Conservation (phyloP, 345 rosid genomes). For the Draba incana region DNA sequence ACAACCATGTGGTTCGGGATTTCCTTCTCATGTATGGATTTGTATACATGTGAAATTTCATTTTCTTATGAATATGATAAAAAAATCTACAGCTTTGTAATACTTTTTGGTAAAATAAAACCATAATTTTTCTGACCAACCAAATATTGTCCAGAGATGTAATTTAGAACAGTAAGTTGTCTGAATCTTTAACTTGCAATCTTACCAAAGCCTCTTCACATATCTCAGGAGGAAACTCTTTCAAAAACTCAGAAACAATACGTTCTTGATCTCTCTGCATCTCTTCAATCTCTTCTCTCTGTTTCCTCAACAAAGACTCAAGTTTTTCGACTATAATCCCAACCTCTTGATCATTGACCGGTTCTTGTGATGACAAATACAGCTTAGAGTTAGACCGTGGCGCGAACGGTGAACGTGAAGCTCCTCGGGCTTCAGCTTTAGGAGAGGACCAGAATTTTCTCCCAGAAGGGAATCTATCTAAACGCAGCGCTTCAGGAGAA, state of each 20-base stretch:
- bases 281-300: conserved; percentile 73
- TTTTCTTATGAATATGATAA: no score
- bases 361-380: conserved; percentile 18
- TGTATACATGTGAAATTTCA: no score
- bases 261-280: conserved; percentile 59
- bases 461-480: conserved; percentile 89
- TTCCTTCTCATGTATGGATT: no score
- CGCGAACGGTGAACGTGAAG: conserved; percentile 45
- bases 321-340: conserved; percentile 53
- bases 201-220: conserved; percentile 50
- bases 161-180: conserved; percentile 20
- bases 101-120: no score
- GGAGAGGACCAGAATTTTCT: conserved; percentile 85
- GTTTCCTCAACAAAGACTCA: conserved; percentile 59
- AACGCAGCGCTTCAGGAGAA: conserved; percentile 47
- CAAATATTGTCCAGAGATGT: neutral
- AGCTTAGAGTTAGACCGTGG: conserved; percentile 33
- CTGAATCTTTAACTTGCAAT: conserved; percentile 49
- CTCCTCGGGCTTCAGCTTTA: conserved; percentile 52
- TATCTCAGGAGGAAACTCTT: conserved; percentile 59
- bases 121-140: neutral
- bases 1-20: no score
- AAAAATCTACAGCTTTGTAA: no score
- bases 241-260: conserved; percentile 58
- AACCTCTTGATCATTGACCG: conserved; percentile 40